Base-by-base conservation (phyloP, 257 asterid species). In the Handroanthus guayacan region DNA sequence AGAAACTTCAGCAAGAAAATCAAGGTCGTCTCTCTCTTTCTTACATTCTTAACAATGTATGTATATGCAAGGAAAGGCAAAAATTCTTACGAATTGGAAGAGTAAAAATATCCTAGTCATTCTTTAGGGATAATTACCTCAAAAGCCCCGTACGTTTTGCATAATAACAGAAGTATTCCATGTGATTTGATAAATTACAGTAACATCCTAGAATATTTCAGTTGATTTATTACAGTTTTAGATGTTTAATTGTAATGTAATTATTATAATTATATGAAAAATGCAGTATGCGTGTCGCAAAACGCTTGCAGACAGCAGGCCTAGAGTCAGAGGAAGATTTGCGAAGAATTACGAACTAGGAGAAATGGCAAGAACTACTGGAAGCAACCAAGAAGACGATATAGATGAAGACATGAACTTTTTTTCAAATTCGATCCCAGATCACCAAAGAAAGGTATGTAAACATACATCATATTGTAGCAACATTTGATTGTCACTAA, bases 1-100 rank as follows among this genome's bases (percentile, higher is more conserved):
- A 88, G 97, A 71, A 94, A 92, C 82, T 94, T 94, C 56, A 89
- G 93, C 90, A 94, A 94, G 93, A 94, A 92, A 88, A 94, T 94
- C 76, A 94, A 94, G 97, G 98, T 90, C n/a, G 16, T 51, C 16
- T 34, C 57, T 75, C 65, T 57, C 52, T 68, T 67, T 57, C 72
- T 64, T 16, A 8, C 16, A 5, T 41, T 41, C 7, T 41, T 41
- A 41, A 41, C 45, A 41, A 41, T 41, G 45, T 39, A 39, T 39
- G 6, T 41, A 41, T 5, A 41, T 41, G 45, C 45, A 41, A 41
- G 45, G 8, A 5, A 4, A 41, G 8, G 8, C 8, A 8, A 3
- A 41, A 41, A 41, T 4, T 41, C 45, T 41, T 41, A 4, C 6
- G 4, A 25, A 25, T 25, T 25, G 31, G 31, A 25, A 25, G 1